Conservation (phyloP, 768 basidiomycete genomes). For the Serpula lacrymans region DNA sequence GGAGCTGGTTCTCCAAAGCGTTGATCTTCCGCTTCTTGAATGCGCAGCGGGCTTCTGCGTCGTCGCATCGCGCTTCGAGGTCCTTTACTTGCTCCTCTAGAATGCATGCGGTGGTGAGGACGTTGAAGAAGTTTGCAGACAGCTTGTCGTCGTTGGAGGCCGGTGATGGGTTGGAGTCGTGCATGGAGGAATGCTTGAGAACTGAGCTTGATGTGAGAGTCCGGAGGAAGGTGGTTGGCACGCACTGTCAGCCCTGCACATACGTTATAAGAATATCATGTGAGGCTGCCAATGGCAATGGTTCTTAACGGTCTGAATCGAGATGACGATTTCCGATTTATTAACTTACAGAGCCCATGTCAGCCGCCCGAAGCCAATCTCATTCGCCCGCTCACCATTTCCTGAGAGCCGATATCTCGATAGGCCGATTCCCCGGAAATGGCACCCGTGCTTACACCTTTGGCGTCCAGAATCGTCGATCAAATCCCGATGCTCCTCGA, state of each 20-base stretch:
- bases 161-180: no score
- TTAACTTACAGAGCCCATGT: background rate
- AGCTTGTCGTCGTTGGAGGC: no score
- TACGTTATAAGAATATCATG: background rate
- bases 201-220: no score
- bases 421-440: background rate
- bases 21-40: background rate
- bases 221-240: no score
- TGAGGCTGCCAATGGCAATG: background rate
- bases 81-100: slow-evolving; percentile 21
- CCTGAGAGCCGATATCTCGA: background rate
- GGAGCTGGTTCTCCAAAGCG: background rate
- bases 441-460: no score
- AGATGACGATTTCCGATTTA: background rate
- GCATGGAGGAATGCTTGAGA: no score
- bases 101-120: slow-evolving; percentile 28
- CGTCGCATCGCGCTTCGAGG: slow-evolving; percentile 13
- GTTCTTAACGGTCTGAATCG: background rate
- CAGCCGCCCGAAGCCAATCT: background rate
- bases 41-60: slow-evolving; percentile 1
- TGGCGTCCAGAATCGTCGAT: background rate
- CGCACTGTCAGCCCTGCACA: no score
- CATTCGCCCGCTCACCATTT: background rate
- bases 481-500: background rate
- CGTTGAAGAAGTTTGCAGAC: no score